phyloP scores from a whole-genome alignment of 176 grass and related monocot species.

The Oryza glumipatula region DNA sequence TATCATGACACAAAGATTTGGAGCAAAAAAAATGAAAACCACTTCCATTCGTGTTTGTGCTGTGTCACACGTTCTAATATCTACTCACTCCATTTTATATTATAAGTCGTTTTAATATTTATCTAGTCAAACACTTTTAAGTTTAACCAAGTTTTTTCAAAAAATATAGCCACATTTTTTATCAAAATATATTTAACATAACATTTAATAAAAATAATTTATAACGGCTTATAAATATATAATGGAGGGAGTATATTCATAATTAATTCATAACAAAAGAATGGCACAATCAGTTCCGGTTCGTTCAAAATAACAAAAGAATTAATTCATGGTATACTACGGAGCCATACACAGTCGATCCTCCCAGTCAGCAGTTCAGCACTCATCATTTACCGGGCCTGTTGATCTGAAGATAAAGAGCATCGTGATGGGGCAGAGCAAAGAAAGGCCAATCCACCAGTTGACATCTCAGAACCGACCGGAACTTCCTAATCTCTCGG shows the following conservation, averaged over 20 bases:
- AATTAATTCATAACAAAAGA: neutral
- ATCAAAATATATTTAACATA: too few species aligned
- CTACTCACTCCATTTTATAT: neutral
- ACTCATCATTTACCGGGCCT: neutral
- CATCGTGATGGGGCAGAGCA: neutral
- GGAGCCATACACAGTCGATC: neutral
- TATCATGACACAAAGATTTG: neutral
- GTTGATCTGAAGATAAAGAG: neutral
- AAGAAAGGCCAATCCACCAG: constrained; percentile 13
- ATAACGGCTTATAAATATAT: too few species aligned
- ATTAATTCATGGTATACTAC: neutral
- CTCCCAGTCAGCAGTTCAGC: neutral
- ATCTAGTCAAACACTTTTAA: too few species aligned
- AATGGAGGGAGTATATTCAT: neutral
- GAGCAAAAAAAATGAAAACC: neutral
- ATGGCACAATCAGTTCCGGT: too few species aligned
- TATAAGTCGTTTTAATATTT: too few species aligned
- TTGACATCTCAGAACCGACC: constrained; percentile 34
- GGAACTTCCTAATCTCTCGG: neutral
- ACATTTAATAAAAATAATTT: too few species aligned
- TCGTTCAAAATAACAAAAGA: too few species aligned
- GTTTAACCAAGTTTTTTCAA: too few species aligned
- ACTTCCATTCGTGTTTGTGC: neutral
- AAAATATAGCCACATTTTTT: too few species aligned
- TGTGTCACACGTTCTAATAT: neutral